Evolutionary conservation across 192 early-diverging fungal species (phyloP), one percentile per base, ranked within the genome.

Genomic region (Linnemannia schmuckeri): DNA sequence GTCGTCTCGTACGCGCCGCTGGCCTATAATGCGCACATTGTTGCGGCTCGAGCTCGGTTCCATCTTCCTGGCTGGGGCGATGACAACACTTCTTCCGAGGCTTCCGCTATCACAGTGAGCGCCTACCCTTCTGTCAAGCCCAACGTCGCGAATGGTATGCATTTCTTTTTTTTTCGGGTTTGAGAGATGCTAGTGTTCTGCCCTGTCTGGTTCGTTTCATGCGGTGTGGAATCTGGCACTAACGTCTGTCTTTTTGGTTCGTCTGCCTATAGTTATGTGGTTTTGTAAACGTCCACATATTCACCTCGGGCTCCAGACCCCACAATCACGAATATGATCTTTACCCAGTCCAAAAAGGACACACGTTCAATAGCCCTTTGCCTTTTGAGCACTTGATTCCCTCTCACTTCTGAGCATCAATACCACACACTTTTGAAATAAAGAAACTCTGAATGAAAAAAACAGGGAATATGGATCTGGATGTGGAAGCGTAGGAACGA

Each of bases 21-120:
- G 0, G 97, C 94, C 13, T 99, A 98, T 91, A 97, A 98, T 80
- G 97, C 97, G 13, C 95, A 98, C 87, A 83, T 98, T 33, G 94
- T 97, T 4, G 96, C 96, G 15, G 94, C 93, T 35, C 92, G 97
- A 33, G 97, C 96, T 5, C 93, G 96, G 68, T 97, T 95, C 93
- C 97, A 98, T 82, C 81, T 91, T 24, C 89, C 85, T 20, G 92
- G 92, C 27, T 90, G 87, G 87, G 82, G 78, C 44, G 44, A 46
- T 47, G 90, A 89, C 63, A 85, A 66, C 37, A 85, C 81, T 20
- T 84, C 88, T 24, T 74, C 79, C 46, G 81, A 77, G n/a, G 49
- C 78, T 27, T 44, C 49, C 18, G 57, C 37, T 8, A 75, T 41
- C 4, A 54, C 69, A 10, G 70, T 49, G 61, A 74, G 72, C 18